phyloP scores from a whole-genome alignment of 2,329 filamentous ascomycete species.

The Diaporthe sp. region DNA sequence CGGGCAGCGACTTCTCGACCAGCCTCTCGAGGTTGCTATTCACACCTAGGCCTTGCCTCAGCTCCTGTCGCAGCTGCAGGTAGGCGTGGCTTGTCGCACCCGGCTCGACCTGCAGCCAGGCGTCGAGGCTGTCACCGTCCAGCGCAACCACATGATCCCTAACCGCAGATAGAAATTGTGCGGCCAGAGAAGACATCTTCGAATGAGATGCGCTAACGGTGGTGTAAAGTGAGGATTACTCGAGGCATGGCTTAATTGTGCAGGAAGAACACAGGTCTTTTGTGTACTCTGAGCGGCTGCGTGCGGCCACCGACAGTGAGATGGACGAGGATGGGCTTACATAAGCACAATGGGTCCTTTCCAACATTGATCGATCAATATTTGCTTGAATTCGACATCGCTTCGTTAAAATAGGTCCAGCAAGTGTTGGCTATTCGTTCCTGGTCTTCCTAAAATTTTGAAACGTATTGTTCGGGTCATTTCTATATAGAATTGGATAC shows the following conservation, averaged over 20 bases:
- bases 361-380: not conserved
- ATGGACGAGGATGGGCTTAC: not conserved
- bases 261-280: not conserved
- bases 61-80: conserved; percentile 74
- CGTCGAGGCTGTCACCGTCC: conserved; percentile 74
- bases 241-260: not conserved
- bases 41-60: conserved; percentile 66
- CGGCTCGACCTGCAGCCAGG: conserved; percentile 82
- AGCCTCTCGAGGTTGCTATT: conserved; percentile 67
- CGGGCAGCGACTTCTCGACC: conserved; percentile 73
- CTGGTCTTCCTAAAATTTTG: not conserved
- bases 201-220: not conserved
- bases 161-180: conserved; percentile 77
- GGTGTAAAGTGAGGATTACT: not conserved
- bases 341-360: not conserved
- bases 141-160: conserved; percentile 71
- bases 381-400: not conserved
- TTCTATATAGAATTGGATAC: not conserved
- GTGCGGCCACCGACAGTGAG: not conserved
- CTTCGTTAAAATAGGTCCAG: not conserved
- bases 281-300: not conserved
- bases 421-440: not conserved
- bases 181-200: conserved; percentile 69
- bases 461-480: not conserved
- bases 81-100: conserved; percentile 71